Conservation (phyloP, 2,329 filamentous ascomycete genomes). For the Cercospora sp. region DNA sequence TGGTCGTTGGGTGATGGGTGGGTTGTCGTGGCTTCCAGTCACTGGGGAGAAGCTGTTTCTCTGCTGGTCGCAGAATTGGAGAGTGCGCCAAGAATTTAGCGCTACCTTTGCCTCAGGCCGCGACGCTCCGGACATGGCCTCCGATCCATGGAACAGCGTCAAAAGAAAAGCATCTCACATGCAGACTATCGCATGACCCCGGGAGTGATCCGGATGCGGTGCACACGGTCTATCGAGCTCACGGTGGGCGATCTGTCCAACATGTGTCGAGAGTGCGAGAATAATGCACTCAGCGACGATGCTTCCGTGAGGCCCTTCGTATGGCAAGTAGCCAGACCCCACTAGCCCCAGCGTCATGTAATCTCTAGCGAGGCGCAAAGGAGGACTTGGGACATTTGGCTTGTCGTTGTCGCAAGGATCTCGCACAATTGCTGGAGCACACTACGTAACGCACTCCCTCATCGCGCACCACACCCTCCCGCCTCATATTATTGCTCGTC, state of each 20-base stretch:
- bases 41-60: constrained; percentile 3
- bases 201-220: constrained; percentile 1
- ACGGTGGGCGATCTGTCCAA: background rate
- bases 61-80: constrained; percentile 4
- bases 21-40: constrained; percentile 5
- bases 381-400: constrained; percentile 12
- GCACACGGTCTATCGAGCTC: background rate
- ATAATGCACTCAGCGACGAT: background rate
- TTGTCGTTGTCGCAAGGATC: constrained; percentile 8
- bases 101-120: background rate
- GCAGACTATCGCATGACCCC: constrained; percentile 1
- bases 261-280: background rate
- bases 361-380: constrained; percentile 9
- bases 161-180: background rate
- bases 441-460: constrained; percentile 15
- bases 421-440: constrained; percentile 7
- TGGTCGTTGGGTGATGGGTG: constrained; percentile 20
- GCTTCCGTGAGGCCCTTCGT: background rate
- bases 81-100: constrained; percentile 2
- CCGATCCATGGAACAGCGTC: background rate
- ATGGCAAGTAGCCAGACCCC: constrained; percentile 7
- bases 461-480: constrained; percentile 6
- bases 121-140: background rate
- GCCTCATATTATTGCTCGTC: constrained; percentile 14
- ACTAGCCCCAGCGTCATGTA: constrained; percentile 3